Base-by-base conservation (phyloP, 2,329 filamentous ascomycete species). In the Gnomoniopsis smithogilvyi region DNA sequence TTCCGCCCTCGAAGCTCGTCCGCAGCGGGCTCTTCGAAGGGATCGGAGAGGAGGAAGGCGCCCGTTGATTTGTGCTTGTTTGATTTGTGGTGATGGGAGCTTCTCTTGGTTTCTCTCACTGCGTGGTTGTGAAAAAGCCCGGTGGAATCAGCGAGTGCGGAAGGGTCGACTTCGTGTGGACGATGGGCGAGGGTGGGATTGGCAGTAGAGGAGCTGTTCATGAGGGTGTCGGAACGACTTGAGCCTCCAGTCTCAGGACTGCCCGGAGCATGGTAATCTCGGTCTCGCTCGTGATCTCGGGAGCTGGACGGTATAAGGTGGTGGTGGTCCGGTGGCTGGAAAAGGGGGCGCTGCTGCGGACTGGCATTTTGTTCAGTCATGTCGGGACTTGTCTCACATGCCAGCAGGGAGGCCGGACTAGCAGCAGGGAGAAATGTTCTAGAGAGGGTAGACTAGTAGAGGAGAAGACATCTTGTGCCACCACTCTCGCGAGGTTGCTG, bases 11-110 rank as follows among this genome's bases (percentile, higher is more conserved):
- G 75, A 41, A 60, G 68, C 47, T 69, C 69, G 46, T 73, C 73
- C 26, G 67, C 67, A n/a, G 64, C 65, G 21, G 60, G 56, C 7
- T 68, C 69, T 48, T 69, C 67, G 33, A 67, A 66, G 2, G 74
- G 67, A 63, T 81, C 79, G 33, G 77, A 71, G 15, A 84, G 73
- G 54, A 84, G 73, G 64, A 85, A 85, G 8, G 77, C 78, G 50
- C 80, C 78, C 62, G 73, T 76, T 6, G 79, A 73, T 17, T 79
- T 75, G 33, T 74, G 71, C 65, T 76, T 81, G 55, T 77, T 72
- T 46, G 72, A 64, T 50, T 69, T 72, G 38, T 63, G 62, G 19
- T 52, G 54, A 19, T 14, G 34, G 24, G 56, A 33, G 51, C 34
- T 54, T 56, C 60, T 57, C 59, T 62, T 61, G 59, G 7, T 24